phyloP scores from a whole-genome alignment of 768 basidiomycete species.

The Coprinellus aureogranulatus region DNA sequence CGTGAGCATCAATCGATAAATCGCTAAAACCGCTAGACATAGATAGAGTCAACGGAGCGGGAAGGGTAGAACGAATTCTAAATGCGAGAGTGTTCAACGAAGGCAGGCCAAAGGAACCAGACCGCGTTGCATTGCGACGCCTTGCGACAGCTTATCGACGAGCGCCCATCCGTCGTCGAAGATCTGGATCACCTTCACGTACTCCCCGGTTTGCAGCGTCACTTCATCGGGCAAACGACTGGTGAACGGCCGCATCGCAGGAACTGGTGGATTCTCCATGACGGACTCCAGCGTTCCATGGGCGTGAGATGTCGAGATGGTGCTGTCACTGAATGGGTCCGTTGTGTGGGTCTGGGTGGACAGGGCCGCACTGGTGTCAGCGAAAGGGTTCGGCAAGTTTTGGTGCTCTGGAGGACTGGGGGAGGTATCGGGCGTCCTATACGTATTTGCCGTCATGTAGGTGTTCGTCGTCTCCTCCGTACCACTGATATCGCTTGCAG shows the following conservation, averaged over 20 bases:
- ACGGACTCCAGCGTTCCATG: conserved; percentile 25
- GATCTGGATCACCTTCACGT: conserved; percentile 48
- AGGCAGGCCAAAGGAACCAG: conserved; percentile 73
- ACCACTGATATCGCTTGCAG: not conserved
- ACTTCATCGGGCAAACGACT: conserved; percentile 63
- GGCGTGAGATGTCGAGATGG: conserved; percentile 4
- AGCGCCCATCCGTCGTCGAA: conserved; percentile 75
- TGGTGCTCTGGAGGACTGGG: conserved; percentile 1
- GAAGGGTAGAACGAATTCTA: not conserved
- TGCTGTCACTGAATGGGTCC: conserved; percentile 9
- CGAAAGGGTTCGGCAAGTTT: conserved; percentile 18
- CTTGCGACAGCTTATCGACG: conserved; percentile 43
- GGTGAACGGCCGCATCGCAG: conserved; percentile 53
- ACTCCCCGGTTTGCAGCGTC: conserved; percentile 46
- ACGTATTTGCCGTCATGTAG: not conserved
- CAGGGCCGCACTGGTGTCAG: conserved; percentile 13
- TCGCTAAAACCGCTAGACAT: no score
- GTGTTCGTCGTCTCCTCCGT: not conserved
- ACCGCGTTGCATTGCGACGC: conserved; percentile 33
- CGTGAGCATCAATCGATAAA: no score
- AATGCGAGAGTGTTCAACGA: conserved; percentile 21
- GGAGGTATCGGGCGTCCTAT: not conserved
- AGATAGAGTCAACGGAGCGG: no score
- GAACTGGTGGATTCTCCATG: conserved; percentile 34
- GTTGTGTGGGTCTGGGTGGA: conserved; percentile 5